Percentiles rank a stretch among this genome's conserved stretches.
Conservation (phyloP, 441 rosid genomes). For the Populus hybrid region DNA sequence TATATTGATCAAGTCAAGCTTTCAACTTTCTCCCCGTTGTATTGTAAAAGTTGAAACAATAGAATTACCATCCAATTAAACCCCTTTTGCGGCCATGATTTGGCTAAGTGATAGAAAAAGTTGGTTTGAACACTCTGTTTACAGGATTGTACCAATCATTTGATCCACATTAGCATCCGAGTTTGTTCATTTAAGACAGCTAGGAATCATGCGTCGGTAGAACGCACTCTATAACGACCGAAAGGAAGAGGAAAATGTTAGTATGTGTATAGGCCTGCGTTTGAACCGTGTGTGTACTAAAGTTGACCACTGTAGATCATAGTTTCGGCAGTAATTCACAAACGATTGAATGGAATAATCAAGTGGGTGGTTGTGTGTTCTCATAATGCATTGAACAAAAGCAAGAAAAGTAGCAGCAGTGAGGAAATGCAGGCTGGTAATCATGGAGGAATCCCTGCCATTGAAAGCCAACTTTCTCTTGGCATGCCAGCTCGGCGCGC, state of each 20-base stretch:
- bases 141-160: neutral
- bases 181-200: neutral
- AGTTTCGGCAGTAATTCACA: neutral
- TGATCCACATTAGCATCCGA: neutral
- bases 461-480: neutral
- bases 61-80: neutral
- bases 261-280: too few relatives aligned
- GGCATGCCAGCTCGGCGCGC: neutral
- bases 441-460: neutral
- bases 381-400: neutral
- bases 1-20: too few relatives aligned
- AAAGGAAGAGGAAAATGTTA: neutral
- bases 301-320: neutral
- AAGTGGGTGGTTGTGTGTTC: neutral
- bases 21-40: neutral
- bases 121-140: neutral
- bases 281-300: neutral
- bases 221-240: neutral
- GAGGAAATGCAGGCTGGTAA: neutral
- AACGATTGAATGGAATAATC: neutral
- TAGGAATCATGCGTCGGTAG: neutral
- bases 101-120: too few relatives aligned
- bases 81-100: neutral
- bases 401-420: neutral
- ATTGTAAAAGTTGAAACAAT: neutral